phyloP scores from a whole-genome alignment of 2,329 filamentous ascomycete genomes.

The Orbilia javanica region DNA sequence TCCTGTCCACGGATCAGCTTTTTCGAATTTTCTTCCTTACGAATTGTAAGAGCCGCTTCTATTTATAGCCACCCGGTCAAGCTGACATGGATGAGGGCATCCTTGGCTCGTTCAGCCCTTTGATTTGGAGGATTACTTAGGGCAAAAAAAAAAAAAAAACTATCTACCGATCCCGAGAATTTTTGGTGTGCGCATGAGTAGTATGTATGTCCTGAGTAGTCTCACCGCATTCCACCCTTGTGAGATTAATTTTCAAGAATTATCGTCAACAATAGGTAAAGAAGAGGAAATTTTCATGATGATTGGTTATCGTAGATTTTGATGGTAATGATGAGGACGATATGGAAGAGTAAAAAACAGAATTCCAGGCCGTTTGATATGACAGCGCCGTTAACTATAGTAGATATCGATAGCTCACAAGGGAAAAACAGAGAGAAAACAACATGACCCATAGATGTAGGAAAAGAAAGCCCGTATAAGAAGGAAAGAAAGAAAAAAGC shows the following conservation, averaged over 20 bases:
- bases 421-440: neutral
- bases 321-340: too few species aligned
- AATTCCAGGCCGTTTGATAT: conserved; percentile 25
- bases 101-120: neutral
- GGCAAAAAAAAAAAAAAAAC: too few species aligned
- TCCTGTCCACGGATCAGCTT: neutral
- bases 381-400: conserved; percentile 41
- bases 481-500: conserved; percentile 28
- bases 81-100: neutral
- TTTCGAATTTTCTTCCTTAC: neutral
- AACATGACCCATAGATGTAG: conserved; percentile 24
- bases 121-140: too few species aligned
- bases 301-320: conserved; percentile 38
- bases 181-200: too few species aligned
- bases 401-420: too few species aligned
- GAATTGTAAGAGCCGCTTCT: conserved; percentile 2
- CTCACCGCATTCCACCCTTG: too few species aligned
- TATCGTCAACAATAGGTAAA: conserved; percentile 22
- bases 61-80: conserved; percentile 21
- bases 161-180: neutral
- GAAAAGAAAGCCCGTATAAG: conserved; percentile 19
- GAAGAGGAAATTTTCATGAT: conserved; percentile 31
- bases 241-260: too few species aligned
- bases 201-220: too few species aligned
- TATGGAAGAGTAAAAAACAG: conserved; percentile 5